Percentiles rank a stretch among this genome's conserved stretches.
These are phyloP conservation scores for Biscutella laevigata DNA, from an alignment of 441 rosid species.

Conservation along the genomic window DNA sequence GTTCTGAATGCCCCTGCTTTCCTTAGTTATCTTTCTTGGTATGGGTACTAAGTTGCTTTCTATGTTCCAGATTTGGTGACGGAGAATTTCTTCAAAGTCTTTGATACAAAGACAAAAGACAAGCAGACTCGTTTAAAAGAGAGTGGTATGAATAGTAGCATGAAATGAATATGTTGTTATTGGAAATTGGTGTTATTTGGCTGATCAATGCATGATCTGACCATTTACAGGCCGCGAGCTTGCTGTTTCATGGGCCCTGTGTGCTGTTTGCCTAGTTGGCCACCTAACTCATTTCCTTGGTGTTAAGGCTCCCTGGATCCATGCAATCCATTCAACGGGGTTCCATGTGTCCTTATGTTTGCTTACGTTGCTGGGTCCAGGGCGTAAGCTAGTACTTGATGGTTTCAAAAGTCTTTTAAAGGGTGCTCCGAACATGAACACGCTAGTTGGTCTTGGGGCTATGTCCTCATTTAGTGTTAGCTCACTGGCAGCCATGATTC, in stretches of 20 bases:
- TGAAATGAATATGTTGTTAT: not conserved
- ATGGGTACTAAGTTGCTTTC: slow-evolving; percentile 19
- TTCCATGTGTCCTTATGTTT: slow-evolving; percentile 83
- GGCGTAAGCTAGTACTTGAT: slow-evolving; percentile 77
- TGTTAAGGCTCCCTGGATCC: slow-evolving; percentile 67
- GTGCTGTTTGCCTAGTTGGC: slow-evolving; percentile 95
- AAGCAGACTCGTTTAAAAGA: slow-evolving; percentile 64
- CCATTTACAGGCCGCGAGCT: slow-evolving; percentile 82
- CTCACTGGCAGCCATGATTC: slow-evolving; percentile 74
- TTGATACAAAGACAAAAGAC: slow-evolving; percentile 80
- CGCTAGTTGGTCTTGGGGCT: slow-evolving; percentile 95
- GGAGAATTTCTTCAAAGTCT: slow-evolving; percentile 59
- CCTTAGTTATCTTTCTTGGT: not conserved
- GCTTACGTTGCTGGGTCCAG: slow-evolving; percentile 92
- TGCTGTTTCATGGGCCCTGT: slow-evolving; percentile 93
- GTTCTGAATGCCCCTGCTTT: slow-evolving; percentile 3
- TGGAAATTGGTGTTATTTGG: slow-evolving; percentile 16
- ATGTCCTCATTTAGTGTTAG: slow-evolving; percentile 90
- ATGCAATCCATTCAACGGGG: slow-evolving; percentile 77
- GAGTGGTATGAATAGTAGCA: slow-evolving; percentile 46
- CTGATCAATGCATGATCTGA: too few relatives aligned
- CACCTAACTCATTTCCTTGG: slow-evolving; percentile 81
- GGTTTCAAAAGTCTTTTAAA: slow-evolving; percentile 73
- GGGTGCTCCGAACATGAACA: slow-evolving; percentile 93
- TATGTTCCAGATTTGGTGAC: slow-evolving; percentile 52